Conservation (phyloP, 768 basidiomycete genomes). For the Rickenella mellea region DNA sequence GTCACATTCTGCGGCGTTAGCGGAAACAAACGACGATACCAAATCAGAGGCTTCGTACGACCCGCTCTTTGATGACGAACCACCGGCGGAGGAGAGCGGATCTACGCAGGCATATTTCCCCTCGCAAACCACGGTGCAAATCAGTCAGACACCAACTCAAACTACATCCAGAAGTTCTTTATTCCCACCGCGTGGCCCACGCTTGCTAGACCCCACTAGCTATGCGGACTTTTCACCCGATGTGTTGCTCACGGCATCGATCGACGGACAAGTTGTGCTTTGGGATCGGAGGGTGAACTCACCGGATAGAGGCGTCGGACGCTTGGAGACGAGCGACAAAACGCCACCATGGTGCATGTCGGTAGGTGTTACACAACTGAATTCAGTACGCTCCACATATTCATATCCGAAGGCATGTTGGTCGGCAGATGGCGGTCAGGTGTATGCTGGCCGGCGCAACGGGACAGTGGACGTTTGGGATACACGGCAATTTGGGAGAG, state of each 20-base stretch:
- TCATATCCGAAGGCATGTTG: conserved; percentile 70
- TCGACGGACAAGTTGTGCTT: conserved; percentile 87
- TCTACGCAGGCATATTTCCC: conserved; percentile 11
- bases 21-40: conserved; percentile 30
- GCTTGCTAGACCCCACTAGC: conserved; percentile 50
- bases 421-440: conserved; percentile 80
- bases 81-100: conserved; percentile 43
- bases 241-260: conserved; percentile 76
- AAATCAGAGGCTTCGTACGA: conserved; percentile 79
- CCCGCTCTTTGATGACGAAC: conserved; percentile 85
- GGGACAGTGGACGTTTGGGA: conserved; percentile 93
- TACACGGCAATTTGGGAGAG: conserved; percentile 66
- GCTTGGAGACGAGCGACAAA: conserved; percentile 84
- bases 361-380: conserved; percentile 35
- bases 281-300: conserved; percentile 78
- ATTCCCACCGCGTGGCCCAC: conserved; percentile 39
- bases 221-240: conserved; percentile 70
- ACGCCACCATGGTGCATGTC: conserved; percentile 95
- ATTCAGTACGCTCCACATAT: neutral
- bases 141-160: conserved; percentile 8
- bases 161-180: conserved; percentile 5
- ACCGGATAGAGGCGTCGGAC: conserved; percentile 63
- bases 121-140: conserved; percentile 6
- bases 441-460: conserved; percentile 87
- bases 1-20: neutral